Conservation (phyloP, 345 rosid genomes). For the Salix suchowensis region DNA sequence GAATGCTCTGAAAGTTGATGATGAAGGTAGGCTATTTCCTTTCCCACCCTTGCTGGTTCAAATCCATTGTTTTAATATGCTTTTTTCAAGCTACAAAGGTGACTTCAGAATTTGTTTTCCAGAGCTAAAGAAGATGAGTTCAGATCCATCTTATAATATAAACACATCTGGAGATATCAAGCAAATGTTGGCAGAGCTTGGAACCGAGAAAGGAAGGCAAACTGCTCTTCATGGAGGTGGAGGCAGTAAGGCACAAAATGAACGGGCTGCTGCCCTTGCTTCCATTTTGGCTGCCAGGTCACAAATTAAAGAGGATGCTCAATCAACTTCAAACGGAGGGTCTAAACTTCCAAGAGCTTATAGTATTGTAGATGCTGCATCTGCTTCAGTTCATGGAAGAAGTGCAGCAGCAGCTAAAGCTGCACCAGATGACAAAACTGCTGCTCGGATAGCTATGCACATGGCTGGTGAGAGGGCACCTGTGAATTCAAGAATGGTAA, state of each 20-base stretch:
- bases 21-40: slow-evolving; percentile 54
- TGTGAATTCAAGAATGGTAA: slow-evolving; percentile 79
- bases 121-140: slow-evolving; percentile 60
- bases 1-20: slow-evolving; percentile 66
- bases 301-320: slow-evolving; percentile 54
- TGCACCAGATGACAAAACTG: slow-evolving; percentile 71
- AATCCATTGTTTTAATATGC: background rate
- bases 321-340: slow-evolving; percentile 37
- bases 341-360: slow-evolving; percentile 38
- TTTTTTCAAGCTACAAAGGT: background rate
- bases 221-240: slow-evolving; percentile 92
- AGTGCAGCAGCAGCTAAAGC: slow-evolving; percentile 93
- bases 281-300: slow-evolving; percentile 80
- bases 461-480: slow-evolving; percentile 93
- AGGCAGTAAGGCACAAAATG: slow-evolving; percentile 86
- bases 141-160: slow-evolving; percentile 75
- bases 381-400: slow-evolving; percentile 94
- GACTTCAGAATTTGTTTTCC: slow-evolving; percentile 18
- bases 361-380: slow-evolving; percentile 94
- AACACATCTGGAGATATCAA: slow-evolving; percentile 75
- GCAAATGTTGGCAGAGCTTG: slow-evolving; percentile 84
- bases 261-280: slow-evolving; percentile 90
- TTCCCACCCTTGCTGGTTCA: slow-evolving; percentile 5
- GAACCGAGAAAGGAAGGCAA: slow-evolving; percentile 83
- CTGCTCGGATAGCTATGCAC: slow-evolving; percentile 93